Evolutionary conservation across 2,329 filamentous ascomycete genomes (phyloP).

Genomic region (Cladobotryum mycophilum): DNA sequence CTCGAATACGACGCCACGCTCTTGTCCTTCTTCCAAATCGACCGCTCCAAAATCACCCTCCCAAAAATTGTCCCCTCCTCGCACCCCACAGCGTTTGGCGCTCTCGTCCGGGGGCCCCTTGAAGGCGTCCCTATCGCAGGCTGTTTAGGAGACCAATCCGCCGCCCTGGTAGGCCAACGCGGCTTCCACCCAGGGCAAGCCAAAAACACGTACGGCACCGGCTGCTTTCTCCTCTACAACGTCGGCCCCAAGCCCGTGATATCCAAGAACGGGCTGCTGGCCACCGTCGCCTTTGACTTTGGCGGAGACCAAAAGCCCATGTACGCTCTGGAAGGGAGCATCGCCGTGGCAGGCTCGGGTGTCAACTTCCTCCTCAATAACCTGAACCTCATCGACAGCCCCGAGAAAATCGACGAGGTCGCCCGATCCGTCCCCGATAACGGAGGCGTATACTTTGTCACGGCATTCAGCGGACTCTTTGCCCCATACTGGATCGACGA

Average conservation of each 20-base stretch:
- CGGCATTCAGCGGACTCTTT: constrained; percentile 84
- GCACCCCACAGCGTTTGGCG: constrained; percentile 65
- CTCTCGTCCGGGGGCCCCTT: constrained; percentile 57
- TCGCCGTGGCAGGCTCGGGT: constrained; percentile 75
- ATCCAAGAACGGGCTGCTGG: constrained; percentile 73
- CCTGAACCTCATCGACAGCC: constrained; percentile 50
- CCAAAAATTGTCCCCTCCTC: constrained; percentile 83
- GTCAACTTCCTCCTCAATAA: constrained; percentile 69
- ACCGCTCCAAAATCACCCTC: constrained; percentile 60
- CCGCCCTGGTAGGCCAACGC: constrained; percentile 78
- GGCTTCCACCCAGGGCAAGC: constrained; percentile 76
- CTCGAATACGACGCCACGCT: constrained; percentile 73
- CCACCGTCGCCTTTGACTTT: constrained; percentile 84
- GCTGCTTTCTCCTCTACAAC: constrained; percentile 85
- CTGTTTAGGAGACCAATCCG: constrained; percentile 80
- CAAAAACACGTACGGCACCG: constrained; percentile 89
- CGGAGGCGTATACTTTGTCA: constrained; percentile 80
- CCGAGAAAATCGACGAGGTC: constrained; percentile 44
- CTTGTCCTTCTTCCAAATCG: constrained; percentile 71
- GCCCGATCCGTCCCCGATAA: constrained; percentile 58
- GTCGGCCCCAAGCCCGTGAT: constrained; percentile 80
- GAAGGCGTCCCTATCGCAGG: constrained; percentile 71
- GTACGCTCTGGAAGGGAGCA: constrained; percentile 78
- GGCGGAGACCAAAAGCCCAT: constrained; percentile 53
- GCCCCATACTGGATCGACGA: constrained; percentile 95